These are phyloP conservation scores for Fraxinus floribunda DNA, from an alignment of 305 asterid species.

Conservation along the genomic window DNA sequence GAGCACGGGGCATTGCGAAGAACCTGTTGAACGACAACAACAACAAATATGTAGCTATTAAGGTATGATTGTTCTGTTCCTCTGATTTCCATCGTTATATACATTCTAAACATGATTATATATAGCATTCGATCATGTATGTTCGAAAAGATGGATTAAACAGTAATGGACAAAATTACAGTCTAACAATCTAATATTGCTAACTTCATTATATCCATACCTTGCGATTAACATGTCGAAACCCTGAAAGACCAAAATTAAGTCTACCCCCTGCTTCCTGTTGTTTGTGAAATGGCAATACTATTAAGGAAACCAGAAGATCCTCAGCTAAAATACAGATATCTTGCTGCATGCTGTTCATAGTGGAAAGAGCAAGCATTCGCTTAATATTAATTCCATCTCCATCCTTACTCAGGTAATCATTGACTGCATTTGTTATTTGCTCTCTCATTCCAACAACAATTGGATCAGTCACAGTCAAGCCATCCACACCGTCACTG, in stretches of 20 bases:
- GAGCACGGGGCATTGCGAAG: conserved; percentile 91
- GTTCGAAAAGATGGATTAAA: not conserved
- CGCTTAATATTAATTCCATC: conserved; percentile 55
- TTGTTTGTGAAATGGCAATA: conserved; percentile 82
- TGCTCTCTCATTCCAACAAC: conserved; percentile 63
- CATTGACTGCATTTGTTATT: conserved; percentile 39
- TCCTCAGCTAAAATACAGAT: conserved; percentile 80
- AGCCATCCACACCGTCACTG: conserved; percentile 39
- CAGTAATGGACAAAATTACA: not conserved
- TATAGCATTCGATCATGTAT: not conserved
- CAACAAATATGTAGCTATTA: not conserved
- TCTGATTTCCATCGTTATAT: not conserved
- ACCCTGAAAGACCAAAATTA: conserved; percentile 59
- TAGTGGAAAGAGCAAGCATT: conserved; percentile 72
- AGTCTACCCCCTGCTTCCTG: conserved; percentile 72
- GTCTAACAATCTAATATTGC: not conserved
- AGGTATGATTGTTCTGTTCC: not conserved
- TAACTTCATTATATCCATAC: conserved; percentile 25
- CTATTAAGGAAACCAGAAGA: conserved; percentile 52
- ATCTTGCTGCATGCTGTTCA: conserved; percentile 76
- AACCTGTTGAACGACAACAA: conserved; percentile 33
- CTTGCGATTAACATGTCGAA: conserved; percentile 85
- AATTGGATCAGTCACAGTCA: conserved; percentile 62
- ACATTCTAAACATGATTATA: not conserved
- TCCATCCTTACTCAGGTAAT: conserved; percentile 43